Percentiles rank a stretch among this genome's conserved stretches.
Evolutionary conservation across 116 monocot genomes (phyloP).

Genomic region (Thalassia testudinum): DNA sequence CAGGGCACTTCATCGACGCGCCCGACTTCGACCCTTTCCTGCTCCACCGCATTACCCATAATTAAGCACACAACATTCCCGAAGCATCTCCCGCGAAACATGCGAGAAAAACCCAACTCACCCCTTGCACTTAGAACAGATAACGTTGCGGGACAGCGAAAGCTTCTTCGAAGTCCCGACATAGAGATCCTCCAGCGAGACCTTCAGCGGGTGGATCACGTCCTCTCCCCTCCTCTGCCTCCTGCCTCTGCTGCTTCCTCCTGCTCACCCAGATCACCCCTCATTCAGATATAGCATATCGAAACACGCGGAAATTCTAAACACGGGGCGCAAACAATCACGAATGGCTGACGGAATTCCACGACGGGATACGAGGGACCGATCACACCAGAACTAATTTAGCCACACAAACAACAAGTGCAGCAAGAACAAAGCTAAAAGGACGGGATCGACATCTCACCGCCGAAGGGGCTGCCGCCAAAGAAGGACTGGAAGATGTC

Average conservation of each 20-base stretch:
- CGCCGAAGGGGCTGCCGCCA: constrained; percentile 87
- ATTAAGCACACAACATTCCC: neutral
- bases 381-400: neutral
- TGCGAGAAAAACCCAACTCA: constrained; percentile 9
- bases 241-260: constrained; percentile 75
- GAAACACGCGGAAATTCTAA: neutral
- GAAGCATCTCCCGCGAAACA: neutral
- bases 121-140: constrained; percentile 95
- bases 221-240: constrained; percentile 94
- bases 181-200: constrained; percentile 82
- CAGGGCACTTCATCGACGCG: constrained; percentile 71
- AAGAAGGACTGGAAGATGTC: constrained; percentile 98
- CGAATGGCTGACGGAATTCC: neutral
- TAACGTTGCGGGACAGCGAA: constrained; percentile 81
- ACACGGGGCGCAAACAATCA: neutral
- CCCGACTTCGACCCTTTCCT: constrained; percentile 96
- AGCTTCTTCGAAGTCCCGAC: constrained; percentile 88
- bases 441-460: constrained; percentile 6
- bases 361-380: no score
- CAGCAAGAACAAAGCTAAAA: neutral
- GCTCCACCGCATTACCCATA: constrained; percentile 5
- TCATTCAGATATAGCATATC: neutral
- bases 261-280: constrained; percentile 13
- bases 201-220: constrained; percentile 80
- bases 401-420: neutral